These are phyloP conservation scores for Microbotryum intermedium DNA, from an alignment of 1,284 basidiomycete genomes.

Conservation along the genomic window DNA sequence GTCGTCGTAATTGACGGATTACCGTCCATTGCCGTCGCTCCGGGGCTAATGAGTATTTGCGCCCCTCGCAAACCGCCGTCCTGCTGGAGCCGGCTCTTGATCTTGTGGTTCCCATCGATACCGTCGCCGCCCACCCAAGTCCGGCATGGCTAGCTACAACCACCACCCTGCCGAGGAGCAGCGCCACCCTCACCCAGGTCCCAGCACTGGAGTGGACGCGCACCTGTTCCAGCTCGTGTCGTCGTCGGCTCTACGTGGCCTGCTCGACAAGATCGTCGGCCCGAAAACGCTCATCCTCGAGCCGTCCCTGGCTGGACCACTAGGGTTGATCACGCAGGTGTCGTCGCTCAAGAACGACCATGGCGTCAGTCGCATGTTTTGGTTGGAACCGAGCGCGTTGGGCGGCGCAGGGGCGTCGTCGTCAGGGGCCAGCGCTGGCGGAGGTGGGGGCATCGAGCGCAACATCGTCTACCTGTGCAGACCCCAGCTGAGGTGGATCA, in stretches of 20 bases:
- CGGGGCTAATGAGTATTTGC: no score
- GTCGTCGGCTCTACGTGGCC: slow-evolving; percentile 16
- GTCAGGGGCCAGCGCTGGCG: no score
- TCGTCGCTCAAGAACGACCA: slow-evolving; percentile 87
- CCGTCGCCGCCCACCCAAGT: no score
- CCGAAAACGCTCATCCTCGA: slow-evolving; percentile 94
- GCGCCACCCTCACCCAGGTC: no score
- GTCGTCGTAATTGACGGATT: no score
- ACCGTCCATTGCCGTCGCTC: no score
- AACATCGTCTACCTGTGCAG: slow-evolving; percentile 92
- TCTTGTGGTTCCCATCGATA: no score
- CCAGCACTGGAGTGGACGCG: slow-evolving; percentile 2
- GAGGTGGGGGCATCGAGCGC: slow-evolving; percentile 47
- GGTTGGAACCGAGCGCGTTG: slow-evolving; percentile 83
- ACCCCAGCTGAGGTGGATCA: slow-evolving; percentile 74
- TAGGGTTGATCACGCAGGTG: slow-evolving; percentile 88
- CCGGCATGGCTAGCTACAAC: no score
- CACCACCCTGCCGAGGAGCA: no score
- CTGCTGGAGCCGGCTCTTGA: no score
- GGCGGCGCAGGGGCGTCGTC: slow-evolving; percentile 55
- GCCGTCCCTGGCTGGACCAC: slow-evolving; percentile 73
- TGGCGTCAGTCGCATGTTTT: slow-evolving; percentile 99
- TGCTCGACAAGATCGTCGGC: slow-evolving; percentile 63
- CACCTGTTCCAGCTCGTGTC: slow-evolving; percentile 23
- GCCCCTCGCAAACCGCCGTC: no score